Base-by-base conservation (phyloP, 441 rosid genomes). In the Sinapis alba region DNA sequence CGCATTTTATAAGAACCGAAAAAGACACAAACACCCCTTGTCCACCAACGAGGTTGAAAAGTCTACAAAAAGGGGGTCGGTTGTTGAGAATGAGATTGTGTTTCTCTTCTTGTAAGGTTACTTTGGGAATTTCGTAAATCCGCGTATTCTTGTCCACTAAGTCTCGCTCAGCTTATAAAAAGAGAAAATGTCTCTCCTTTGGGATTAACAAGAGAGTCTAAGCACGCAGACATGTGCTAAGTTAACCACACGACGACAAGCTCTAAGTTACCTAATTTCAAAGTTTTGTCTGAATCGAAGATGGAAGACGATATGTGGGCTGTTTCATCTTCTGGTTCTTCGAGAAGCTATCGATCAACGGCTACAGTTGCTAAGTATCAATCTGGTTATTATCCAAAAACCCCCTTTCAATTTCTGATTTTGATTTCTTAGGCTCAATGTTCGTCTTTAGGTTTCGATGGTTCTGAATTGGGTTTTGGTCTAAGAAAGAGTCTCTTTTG, bases 391-490 rank as follows among this genome's bases (percentile, higher is more conserved):
- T 19, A 1, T 8, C 57, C 57, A 2, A 50, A 7, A 7, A 8
- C 18, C 56, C 53, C 21, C 8, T 7, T 1, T 43, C 20, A 47
- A 51, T 18, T 21, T 21, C 57, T 51, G 19, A 51, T 24, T 77
- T 47, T 13, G 32, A 13, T 30, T 57, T 6, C 54, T 16, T 47
- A 15, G 53, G 53, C 7, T 51, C 15, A 34, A 83, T 86, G 84
- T 76, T 18, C 77, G 65, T 81, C 79, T 60, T 28, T 81, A 45
- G 51, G 94, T 86, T 77, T 7, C n/a, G 36, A 30, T 32, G 38
- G 38, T 10, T 32, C 38, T 45, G 53, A 45, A 45, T 28, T 60
- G 64, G 64, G 38, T 27, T 28, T 83, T 80, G 30, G 90, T 74
- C 45, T 91, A 89, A 76, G 64, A 68, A 13, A 32, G 15, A n/a